phyloP scores from a whole-genome alignment of 345 rosid species.

The Gossypium sturtianum region DNA sequence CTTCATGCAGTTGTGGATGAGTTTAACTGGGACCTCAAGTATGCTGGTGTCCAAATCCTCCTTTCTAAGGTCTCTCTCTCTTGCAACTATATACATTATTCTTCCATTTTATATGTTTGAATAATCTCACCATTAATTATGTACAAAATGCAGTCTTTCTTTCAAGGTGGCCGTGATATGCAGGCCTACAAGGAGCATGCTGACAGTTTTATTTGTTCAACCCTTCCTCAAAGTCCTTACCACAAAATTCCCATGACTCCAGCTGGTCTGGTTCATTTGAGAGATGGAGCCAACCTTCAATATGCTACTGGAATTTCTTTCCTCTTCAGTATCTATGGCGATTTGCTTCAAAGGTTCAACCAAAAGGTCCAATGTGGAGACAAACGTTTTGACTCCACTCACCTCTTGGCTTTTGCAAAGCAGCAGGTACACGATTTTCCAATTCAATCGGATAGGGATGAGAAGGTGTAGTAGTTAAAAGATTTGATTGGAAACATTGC shows the following conservation, averaged over 20 bases:
- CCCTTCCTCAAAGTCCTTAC: conserved; percentile 66
- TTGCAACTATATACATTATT: too few relatives aligned
- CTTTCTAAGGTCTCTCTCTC: conserved; percentile 43
- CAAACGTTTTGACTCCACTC: background rate
- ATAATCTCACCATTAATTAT: background rate
- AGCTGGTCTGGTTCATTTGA: conserved; percentile 73
- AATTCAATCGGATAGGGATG: background rate
- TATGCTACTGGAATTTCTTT: background rate
- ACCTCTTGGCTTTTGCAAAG: conserved; percentile 4
- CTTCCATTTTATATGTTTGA: too few relatives aligned
- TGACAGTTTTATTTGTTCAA: conserved; percentile 70
- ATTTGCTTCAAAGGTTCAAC: background rate
- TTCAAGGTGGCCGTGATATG: conserved; percentile 40
- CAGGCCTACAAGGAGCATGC: conserved; percentile 49
- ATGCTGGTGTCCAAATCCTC: conserved; percentile 75
- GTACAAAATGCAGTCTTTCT: conserved; percentile 43
- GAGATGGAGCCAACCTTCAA: conserved; percentile 75
- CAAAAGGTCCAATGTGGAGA: background rate
- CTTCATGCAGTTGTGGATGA: conserved; percentile 58
- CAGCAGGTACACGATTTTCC: background rate
- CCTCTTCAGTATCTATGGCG: background rate
- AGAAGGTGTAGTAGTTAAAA: too few relatives aligned
- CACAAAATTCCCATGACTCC: conserved; percentile 53
- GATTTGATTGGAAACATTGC: conserved; percentile 1
- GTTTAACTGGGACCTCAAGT: conserved; percentile 95